Evolutionary conservation across 2,329 filamentous ascomycete species (phyloP), one percentile per base, ranked within the genome.

Genomic region (Pseudogymnoascus sp.): DNA sequence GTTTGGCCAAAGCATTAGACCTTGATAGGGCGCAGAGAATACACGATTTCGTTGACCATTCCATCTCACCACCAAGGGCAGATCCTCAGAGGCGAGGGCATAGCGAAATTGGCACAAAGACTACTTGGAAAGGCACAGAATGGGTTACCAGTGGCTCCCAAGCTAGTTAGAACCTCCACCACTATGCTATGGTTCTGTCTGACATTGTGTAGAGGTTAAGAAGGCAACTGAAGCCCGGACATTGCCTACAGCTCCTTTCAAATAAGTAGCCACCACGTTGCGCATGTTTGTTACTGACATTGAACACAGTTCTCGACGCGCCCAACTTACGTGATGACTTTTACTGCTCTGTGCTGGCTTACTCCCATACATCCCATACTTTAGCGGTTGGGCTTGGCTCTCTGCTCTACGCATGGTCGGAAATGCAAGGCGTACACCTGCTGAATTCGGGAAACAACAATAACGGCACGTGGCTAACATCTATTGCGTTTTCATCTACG

Each of bases 281-380:
- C 2, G 10, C 7, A 40, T 11, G 11, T 36, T 29, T 54, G 61
- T 31, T 60, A 44, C 71, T 81, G 61, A 79, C 69, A 62, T 13
- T 1, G n/a, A 13, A 8, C 64, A 88, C 85, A 75, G 89, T 97
- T 5, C 80, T 99, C 4, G 91, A 97, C 75, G 93, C 93, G 7
- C 92, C 92, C 2, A 84, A 85, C 59, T 79, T 97, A n/a, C 85
- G 91, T 62, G 92, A 97, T 69, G 93, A 99, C 73, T 99, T 92
- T 72, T 99, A 99, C 72, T 97, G 92, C 75, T 94, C 92, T 0
- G 81, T 92, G 2, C 80, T 99, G 60, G 91, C 94, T 8, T 97
- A 96, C 73, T 96, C 88, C 0, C 74, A 81, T 40, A 88, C 84
- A 6, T 83, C 85, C 59, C 83, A 88, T 60, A 89, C 87, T 11